Percentiles rank a stretch among this genome's conserved stretches.
Conservation (phyloP, 139 green algal species). For the Bryopsis sp. region DNA sequence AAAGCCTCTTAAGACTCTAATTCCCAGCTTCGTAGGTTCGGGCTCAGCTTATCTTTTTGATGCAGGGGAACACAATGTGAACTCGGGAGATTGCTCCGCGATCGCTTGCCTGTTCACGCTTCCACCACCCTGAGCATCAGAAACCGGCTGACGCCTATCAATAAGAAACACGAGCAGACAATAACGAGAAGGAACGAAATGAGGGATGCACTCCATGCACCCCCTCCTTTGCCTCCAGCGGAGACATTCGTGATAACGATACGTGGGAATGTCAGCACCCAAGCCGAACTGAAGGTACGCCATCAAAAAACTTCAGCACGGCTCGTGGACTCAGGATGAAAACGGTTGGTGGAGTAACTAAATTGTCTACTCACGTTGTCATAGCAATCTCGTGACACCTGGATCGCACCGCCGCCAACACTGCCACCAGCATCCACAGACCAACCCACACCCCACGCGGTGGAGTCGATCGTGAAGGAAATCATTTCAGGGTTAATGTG, state of each 20-base stretch:
- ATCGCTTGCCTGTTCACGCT: conserved; percentile 28
- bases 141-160: conserved; percentile 18
- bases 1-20: neutral
- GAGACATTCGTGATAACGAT: conserved; percentile 15
- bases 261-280: conserved; percentile 13
- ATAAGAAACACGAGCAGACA: conserved; percentile 14
- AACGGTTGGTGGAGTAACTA: neutral
- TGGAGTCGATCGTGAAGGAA: neutral
- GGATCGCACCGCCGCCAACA: neutral
- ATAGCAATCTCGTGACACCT: neutral
- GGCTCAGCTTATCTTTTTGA: neutral
- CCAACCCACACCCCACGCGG: neutral
- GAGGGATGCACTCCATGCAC: neutral
- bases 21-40: neutral
- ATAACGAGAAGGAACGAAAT: conserved; percentile 3
- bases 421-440: neutral
- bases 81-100: neutral
- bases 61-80: neutral
- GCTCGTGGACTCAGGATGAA: neutral
- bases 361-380: neutral
- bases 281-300: conserved; percentile 1
- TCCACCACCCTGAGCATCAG: conserved; percentile 23
- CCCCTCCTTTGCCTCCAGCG: neutral
- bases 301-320: neutral
- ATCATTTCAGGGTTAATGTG: conserved; percentile 12